A percentile compares a stretch with the other conserved stretches of the same genome.
Evolutionary conservation across 257 asterid genomes (phyloP).

Genomic region (Solanum clarkiae): DNA sequence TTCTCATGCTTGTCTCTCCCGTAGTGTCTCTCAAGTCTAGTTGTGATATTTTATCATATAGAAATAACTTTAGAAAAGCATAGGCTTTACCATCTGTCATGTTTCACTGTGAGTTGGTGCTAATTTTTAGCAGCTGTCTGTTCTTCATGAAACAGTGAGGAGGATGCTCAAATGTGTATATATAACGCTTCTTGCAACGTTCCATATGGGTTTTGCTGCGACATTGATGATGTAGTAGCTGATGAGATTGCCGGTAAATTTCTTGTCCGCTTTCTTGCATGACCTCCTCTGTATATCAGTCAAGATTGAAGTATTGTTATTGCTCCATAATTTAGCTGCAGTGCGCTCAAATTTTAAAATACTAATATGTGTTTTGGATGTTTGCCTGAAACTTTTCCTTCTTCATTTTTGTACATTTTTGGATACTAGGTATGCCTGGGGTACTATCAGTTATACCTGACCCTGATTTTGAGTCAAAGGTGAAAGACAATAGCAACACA

Average conservation of each 20-base stretch:
- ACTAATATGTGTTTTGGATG: neutral
- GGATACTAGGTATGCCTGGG: conserved; percentile 46
- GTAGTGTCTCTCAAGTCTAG: neutral
- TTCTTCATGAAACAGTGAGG: conserved; percentile 31
- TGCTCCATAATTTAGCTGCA: neutral
- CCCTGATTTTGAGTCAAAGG: conserved; percentile 36
- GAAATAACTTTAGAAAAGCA: neutral
- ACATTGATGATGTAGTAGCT: conserved; percentile 54
- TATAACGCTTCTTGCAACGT: conserved; percentile 60
- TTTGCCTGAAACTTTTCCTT: neutral
- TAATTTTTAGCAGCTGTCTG: neutral
- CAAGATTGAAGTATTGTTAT: neutral
- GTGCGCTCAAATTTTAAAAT: neutral
- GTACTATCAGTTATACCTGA: conserved; percentile 61
- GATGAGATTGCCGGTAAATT: conserved; percentile 43
- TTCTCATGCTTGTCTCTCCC: neutral
- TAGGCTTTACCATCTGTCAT: neutral
- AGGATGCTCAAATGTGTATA: conserved; percentile 77
- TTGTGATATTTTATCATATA: neutral
- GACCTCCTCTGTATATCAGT: neutral
- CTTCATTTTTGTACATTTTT: neutral
- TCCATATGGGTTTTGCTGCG: conserved; percentile 81
- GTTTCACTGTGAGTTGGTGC: neutral
- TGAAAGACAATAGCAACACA: conserved; percentile 39
- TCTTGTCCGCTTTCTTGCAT: neutral